Base-by-base conservation (phyloP, 345 rosid species). In the Mercurialis annua region DNA sequence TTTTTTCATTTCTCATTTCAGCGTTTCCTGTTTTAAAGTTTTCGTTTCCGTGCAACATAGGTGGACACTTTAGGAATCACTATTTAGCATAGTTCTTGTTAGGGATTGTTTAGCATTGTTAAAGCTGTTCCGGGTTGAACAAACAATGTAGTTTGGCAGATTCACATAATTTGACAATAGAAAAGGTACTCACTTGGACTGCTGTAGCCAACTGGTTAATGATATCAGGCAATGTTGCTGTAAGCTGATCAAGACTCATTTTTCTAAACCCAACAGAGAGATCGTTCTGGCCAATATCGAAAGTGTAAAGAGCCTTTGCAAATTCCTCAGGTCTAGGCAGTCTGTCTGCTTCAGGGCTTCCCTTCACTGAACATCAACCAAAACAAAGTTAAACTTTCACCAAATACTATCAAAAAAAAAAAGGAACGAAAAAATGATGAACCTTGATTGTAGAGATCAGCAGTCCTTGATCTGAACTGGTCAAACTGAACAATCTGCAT, bases 281-380 rank as follows among this genome's bases (percentile, higher is more conserved):
- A 81, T 93, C 97, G 73, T 93, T 93, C 73, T 93, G 97, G 64
- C 98, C 97, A 20, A 93, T 89, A 74, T 93, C 98, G 64, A 90
- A 87, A 6, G 96, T 93, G 73, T 90, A 89, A 69, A 93, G 78
- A 59, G 98, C 97, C 80, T 79, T 84, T 5, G 95, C 74, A 71
- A 86, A 90, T 17, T 90, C 98, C 69, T 85, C 88, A 18, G 78
- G 83, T 21, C 85, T 80, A 0, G 96, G 98, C 31, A 90, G 86
- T 62, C 86, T 87, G 50, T 77, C 84, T 68, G 80, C 83, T 17
- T 87, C 94, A 1, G 64, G 66, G 15, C 68, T 30, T 50, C 18
- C 72, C 80, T 73, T 85, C 65, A 62, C 97, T 93, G 74, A 48
- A 23, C 30, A 75, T 46, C 50, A 29, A 65, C 46, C 14, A 12